Conservation (phyloP, 768 basidiomycete species). For the Termitomyces sp. region DNA sequence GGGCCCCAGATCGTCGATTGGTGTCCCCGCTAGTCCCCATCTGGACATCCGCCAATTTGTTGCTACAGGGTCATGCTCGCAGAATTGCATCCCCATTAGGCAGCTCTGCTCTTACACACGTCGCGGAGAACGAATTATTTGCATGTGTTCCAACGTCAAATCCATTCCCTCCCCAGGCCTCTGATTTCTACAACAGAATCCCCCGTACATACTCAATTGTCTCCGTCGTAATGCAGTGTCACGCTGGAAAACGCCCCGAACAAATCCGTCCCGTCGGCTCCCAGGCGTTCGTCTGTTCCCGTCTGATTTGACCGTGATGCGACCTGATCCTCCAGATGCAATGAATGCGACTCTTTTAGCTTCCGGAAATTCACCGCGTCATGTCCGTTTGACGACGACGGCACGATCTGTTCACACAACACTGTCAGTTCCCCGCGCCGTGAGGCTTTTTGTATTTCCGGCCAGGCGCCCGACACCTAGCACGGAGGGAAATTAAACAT, state of each 20-base stretch:
- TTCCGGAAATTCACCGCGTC: constrained; percentile 91
- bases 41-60: constrained; percentile 26
- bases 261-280: constrained; percentile 55
- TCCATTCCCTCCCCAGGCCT: too few species aligned
- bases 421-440: constrained; percentile 19
- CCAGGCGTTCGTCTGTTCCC: constrained; percentile 7
- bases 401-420: constrained; percentile 68
- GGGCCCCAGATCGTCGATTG: constrained; percentile 26
- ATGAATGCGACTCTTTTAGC: constrained; percentile 85
- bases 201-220: background rate
- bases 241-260: constrained; percentile 91
- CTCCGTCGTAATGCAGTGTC: constrained; percentile 83
- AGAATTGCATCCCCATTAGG: constrained; percentile 25
- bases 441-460: too few species aligned
- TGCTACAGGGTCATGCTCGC: constrained; percentile 29
- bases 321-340: constrained; percentile 80
- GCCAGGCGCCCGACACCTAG: too few species aligned
- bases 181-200: too few species aligned
- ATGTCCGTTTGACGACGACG: constrained; percentile 69
- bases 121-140: constrained; percentile 24
- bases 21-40: constrained; percentile 20
- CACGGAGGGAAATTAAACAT: too few species aligned
- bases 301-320: constrained; percentile 14
- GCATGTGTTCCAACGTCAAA: background rate
- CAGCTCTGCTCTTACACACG: constrained; percentile 18